A percentile compares a stretch with the other conserved stretches of the same genome.
Conservation (phyloP, 768 basidiomycete species). For the Guyanaporus albipodus region DNA sequence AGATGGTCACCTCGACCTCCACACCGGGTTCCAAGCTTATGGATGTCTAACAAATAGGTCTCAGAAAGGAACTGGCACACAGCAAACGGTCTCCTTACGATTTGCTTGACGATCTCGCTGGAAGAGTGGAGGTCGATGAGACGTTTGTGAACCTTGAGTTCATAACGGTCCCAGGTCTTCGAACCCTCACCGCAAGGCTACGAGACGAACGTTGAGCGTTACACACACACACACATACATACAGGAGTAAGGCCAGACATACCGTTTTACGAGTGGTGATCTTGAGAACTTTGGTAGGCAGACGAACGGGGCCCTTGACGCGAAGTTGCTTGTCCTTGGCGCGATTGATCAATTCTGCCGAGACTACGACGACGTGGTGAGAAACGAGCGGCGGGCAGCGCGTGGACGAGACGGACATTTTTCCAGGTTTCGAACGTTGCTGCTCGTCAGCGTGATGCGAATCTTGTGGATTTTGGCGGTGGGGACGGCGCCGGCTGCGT, state of each 20-base stretch:
- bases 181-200: constrained; percentile 99
- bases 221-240: too few species aligned
- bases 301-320: constrained; percentile 97
- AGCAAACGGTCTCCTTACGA: constrained; percentile 56
- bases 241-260: constrained; percentile 28
- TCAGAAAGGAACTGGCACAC: constrained; percentile 5
- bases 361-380: constrained; percentile 55
- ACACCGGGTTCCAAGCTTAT: constrained; percentile 99
- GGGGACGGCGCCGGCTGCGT: constrained; percentile 85
- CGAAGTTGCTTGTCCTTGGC: constrained; percentile 99
- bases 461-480: constrained; percentile 97
- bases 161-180: constrained; percentile 99
- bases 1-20: constrained; percentile 98
- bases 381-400: background rate
- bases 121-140: constrained; percentile 99
- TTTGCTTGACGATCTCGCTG: constrained; percentile 99
- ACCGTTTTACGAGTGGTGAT: constrained; percentile 99
- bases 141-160: constrained; percentile 99
- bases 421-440: constrained; percentile 97
- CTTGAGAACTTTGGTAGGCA: constrained; percentile 98
- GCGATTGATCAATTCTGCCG: constrained; percentile 91
- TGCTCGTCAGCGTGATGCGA: constrained; percentile 96
- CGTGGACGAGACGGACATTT: constrained; percentile 63
- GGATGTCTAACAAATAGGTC: constrained; percentile 61
- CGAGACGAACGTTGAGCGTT: constrained; percentile 1